Base-by-base conservation (phyloP, 164 flowering plant genomes). In the Platanus orientalis region DNA sequence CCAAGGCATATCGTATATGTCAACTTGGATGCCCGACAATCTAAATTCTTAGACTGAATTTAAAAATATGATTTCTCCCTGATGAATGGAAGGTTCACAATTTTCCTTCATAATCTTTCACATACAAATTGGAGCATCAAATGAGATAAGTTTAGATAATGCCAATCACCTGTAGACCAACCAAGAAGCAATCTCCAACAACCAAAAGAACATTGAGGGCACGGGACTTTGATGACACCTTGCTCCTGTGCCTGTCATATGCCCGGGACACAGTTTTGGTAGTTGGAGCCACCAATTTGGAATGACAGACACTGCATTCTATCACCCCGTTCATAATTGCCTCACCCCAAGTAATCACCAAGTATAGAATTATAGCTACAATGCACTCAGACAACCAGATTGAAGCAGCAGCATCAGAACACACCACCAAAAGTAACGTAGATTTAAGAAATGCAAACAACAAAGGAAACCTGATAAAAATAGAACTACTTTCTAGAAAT, bases 281-380 rank as follows among this genome's bases (percentile, higher is more conserved):
- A 23, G 76, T 51, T 13, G 92, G 89, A n/a, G 87, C 75, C 23
- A 79, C 71, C 76, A 93, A 59, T 63, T 82, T 90, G 60, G 97
- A 87, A 69, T 80, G 97, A 76, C 97, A 94, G 51, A 83, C 91
- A 72, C 95, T 89, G 80, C 97, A 90, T 80, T 94, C 97, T 61
- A 84, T 61, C 86, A 84, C 76, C 74, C 90, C 91, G 79, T 81
- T 89, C 78, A 74, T 86, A 90, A 76, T 83, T 50, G 29, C 34
- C 55, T 67, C 39, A 39, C 53, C 75, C 59, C 40, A 51, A 67
- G 58, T 23, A n/a, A 34, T 47, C 25, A 23, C 20, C 36, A 53
- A 59, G 17, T 14, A 24, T 30, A 36, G 48, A 53, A 39, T 47
- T 47, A 27, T 59, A 74, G 30, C 57, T 62, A 54, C 70, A 52